phyloP scores from a whole-genome alignment of 179 eudicot species.

The Nepenthes alata region DNA sequence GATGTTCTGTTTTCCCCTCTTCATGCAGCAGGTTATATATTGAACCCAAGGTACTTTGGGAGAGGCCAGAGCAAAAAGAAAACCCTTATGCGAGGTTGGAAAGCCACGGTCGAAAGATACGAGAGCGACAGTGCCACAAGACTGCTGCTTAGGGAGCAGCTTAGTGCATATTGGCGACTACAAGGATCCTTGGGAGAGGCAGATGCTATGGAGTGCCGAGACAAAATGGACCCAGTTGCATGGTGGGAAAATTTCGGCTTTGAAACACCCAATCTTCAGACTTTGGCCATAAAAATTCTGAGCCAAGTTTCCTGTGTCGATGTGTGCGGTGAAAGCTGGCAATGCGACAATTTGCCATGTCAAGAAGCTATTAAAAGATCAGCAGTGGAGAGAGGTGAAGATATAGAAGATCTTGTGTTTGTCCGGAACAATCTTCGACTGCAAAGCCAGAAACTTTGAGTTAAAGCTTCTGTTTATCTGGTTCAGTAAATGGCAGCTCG shows the following conservation, averaged over 20 bases:
- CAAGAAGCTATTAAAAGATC: slow-evolving; percentile 17
- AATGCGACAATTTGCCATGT: slow-evolving; percentile 25
- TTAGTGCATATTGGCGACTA: slow-evolving; percentile 25
- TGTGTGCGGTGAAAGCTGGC: slow-evolving; percentile 23
- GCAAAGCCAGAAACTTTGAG: slow-evolving; percentile 19
- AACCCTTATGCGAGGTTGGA: slow-evolving; percentile 38
- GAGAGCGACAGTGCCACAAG: slow-evolving; percentile 25
- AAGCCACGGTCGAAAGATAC: slow-evolving; percentile 27
- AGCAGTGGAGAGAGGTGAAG: slow-evolving; percentile 29
- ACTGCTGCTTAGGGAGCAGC: slow-evolving; percentile 29
- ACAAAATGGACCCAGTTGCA: slow-evolving; percentile 44
- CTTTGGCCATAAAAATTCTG: slow-evolving; percentile 30
- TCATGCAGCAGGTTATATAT: slow-evolving; percentile 37
- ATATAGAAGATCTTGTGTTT: slow-evolving; percentile 24
- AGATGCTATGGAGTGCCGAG: slow-evolving; percentile 39
- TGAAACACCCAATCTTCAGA: slow-evolving; percentile 33
- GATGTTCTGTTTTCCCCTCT: slow-evolving; percentile 33
- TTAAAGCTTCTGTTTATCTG: slow-evolving; percentile 10
- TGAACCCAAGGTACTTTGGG: slow-evolving; percentile 34
- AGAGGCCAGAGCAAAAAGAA: slow-evolving; percentile 37
- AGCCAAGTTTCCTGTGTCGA: slow-evolving; percentile 29
- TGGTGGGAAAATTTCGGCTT: slow-evolving; percentile 53
- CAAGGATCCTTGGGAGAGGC: slow-evolving; percentile 43
- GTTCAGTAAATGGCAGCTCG: slow-evolving; percentile 14
- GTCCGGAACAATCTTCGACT: slow-evolving; percentile 35